phyloP scores from a whole-genome alignment of 2,329 filamentous ascomycete genomes.

The Magnaporthiopsis poae region DNA sequence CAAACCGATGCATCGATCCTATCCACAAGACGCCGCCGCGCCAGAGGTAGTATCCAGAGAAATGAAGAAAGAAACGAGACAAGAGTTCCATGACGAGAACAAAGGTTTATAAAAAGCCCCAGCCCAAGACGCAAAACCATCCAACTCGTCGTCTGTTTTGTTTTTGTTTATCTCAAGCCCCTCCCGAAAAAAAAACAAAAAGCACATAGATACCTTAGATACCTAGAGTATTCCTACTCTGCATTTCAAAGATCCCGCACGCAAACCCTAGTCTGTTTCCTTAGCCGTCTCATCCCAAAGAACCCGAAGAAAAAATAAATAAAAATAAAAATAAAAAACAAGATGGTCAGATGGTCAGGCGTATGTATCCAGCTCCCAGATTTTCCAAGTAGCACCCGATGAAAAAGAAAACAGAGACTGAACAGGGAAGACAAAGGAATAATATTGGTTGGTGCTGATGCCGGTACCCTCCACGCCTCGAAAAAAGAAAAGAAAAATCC shows the following conservation, averaged over 20 bases:
- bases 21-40: neutral
- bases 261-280: too few relatives aligned
- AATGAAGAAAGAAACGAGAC: neutral
- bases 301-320: too few relatives aligned
- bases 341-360: too few relatives aligned
- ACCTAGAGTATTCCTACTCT: too few relatives aligned
- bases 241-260: too few relatives aligned
- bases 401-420: conserved; percentile 10
- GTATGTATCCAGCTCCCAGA: too few relatives aligned
- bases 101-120: neutral
- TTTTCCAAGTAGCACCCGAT: conserved; percentile 3
- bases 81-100: neutral
- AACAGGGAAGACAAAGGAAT: conserved; percentile 8
- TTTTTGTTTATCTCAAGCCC: neutral
- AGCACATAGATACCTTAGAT: neutral
- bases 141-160: neutral
- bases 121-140: neutral
- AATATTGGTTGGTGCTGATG: neutral
- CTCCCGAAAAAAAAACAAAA: neutral
- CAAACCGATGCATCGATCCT: neutral
- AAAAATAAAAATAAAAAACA: too few relatives aligned
- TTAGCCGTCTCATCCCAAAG: too few relatives aligned
- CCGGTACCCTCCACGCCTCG: neutral
- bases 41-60: neutral
- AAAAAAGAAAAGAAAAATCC: neutral